phyloP scores from a whole-genome alignment of 352 stramenopile genomes.

The Globisporangium takayamanum region DNA sequence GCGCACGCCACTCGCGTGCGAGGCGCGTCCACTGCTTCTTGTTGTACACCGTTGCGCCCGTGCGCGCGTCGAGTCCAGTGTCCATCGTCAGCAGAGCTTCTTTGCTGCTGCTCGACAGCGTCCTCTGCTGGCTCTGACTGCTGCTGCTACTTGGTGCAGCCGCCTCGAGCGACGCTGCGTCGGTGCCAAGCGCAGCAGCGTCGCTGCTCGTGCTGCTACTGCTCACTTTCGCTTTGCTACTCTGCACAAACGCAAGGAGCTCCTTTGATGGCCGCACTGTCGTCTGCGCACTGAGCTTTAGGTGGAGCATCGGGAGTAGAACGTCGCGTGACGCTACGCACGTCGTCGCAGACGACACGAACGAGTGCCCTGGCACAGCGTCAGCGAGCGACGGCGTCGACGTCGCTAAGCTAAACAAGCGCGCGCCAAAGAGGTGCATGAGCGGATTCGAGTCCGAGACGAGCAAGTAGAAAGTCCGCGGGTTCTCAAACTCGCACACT shows the following conservation, averaged over 20 bases:
- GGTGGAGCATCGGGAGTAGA: constrained; percentile 41
- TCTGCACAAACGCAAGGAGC: constrained; percentile 33
- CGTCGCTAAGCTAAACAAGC: constrained; percentile 68
- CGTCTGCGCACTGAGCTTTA: constrained; percentile 37
- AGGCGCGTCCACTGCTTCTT: constrained; percentile 39
- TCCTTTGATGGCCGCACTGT: constrained; percentile 36
- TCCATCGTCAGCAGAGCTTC: constrained; percentile 5
- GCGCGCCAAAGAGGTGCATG: constrained; percentile 68
- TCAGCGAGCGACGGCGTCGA: constrained; percentile 37
- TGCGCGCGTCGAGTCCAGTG: constrained; percentile 12
- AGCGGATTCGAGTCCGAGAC: constrained; percentile 70
- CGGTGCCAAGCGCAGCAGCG: not conserved
- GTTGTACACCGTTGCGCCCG: constrained; percentile 26
- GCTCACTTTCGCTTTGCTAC: constrained; percentile 14
- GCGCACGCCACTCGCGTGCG: constrained; percentile 37
- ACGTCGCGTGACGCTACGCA: constrained; percentile 22
- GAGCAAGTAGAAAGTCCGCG: constrained; percentile 65
- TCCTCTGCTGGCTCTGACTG: not conserved
- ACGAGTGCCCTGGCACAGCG: constrained; percentile 38
- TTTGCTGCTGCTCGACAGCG: constrained; percentile 5
- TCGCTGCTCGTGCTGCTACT: not conserved
- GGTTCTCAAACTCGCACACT: constrained; percentile 73
- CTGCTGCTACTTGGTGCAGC: not conserved
- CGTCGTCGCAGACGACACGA: constrained; percentile 46
- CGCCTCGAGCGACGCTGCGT: not conserved